These are phyloP conservation scores for Zygotorulaspora danielsina DNA, from an alignment of 805 yeast genomes.

Conservation along the genomic window DNA sequence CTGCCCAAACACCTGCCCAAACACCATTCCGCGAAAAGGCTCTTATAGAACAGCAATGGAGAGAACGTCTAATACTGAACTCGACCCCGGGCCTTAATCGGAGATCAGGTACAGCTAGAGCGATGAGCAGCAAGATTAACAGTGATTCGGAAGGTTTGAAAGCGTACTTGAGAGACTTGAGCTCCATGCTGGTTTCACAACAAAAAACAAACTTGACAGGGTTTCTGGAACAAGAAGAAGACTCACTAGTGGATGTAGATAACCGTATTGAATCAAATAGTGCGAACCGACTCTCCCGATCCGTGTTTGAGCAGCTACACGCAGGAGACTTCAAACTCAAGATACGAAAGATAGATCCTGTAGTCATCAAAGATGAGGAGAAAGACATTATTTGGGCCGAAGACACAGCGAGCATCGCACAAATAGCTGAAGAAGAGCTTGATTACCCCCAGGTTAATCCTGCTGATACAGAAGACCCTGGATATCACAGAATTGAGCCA, in stretches of 20 bases:
- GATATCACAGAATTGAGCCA: background rate
- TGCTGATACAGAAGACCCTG: background rate
- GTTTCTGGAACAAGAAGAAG: constrained; percentile 7
- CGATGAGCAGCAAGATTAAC: background rate
- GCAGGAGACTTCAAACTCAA: constrained; percentile 9
- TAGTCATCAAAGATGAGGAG: constrained; percentile 11
- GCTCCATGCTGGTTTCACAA: constrained; percentile 23
- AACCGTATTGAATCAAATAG: background rate
- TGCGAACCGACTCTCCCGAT: background rate
- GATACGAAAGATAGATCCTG: constrained; percentile 18
- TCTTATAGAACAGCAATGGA: constrained; percentile 20
- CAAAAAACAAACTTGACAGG: constrained; percentile 10
- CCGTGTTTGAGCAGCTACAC: constrained; percentile 16
- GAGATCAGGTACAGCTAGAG: constrained; percentile 9
- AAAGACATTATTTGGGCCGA: background rate
- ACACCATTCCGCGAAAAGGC: constrained; percentile 30
- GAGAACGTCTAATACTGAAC: constrained; percentile 20
- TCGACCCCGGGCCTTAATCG: constrained; percentile 23
- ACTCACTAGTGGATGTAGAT: background rate
- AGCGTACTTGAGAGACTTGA: constrained; percentile 23
- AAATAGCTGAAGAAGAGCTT: background rate
- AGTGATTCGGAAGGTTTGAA: constrained; percentile 21
- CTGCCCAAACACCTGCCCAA: too few relatives aligned
- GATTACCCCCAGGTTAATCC: background rate
- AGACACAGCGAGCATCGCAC: constrained; percentile 9